Evolutionary conservation across 495 filamentous ascomycete genomes (phyloP), one percentile per base, ranked within the genome.

Genomic region (Tuber borchii): DNA sequence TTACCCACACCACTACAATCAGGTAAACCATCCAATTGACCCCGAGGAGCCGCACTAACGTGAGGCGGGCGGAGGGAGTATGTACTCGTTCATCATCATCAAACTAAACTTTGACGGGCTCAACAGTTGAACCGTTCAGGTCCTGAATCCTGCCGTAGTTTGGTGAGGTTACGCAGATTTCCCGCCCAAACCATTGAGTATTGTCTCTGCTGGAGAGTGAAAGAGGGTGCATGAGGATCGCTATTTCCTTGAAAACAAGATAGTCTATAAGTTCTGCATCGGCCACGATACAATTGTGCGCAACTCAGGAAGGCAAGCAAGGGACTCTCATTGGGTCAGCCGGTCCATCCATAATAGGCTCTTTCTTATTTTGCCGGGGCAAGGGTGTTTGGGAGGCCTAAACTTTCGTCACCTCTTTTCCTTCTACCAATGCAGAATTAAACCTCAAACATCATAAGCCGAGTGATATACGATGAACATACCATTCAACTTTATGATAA

Each of bases 391-490:
- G 56, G 56, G 17, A 65, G 56, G 56, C 56, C 56, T 65, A 65
- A 65, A 65, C 56, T 65, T 65, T 65, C 26, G 56, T 34, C 26
- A 34, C 26, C 56, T 17, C 56, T 31, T 34, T 65, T 7, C 56
- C 56, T 34, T 34, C 26, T 31, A 34, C 56, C 26, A 26, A 65
- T 31, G 26, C 56, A 65, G 26, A 65, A 65, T 34, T 8, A 65
- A 26, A n/a, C 26, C 26, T 34, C 56, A 34, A 19, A 34, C 56
- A 65, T 19, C 31, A 0, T 65, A 65, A 6, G 56, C 56, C 56
- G 56, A 65, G 56, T 65, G 56, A 65, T 34, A 26, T 26, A 34
- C 14, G 56, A 65, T 65, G 56, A 65, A 65, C 56, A 61, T 61
- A 65, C 14, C 26, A 34, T 34, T 34, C 56, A 65, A 65, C 56